Evolutionary conservation across 2,329 filamentous ascomycete species (phyloP).

Genomic region (Exophiala viscosa): DNA sequence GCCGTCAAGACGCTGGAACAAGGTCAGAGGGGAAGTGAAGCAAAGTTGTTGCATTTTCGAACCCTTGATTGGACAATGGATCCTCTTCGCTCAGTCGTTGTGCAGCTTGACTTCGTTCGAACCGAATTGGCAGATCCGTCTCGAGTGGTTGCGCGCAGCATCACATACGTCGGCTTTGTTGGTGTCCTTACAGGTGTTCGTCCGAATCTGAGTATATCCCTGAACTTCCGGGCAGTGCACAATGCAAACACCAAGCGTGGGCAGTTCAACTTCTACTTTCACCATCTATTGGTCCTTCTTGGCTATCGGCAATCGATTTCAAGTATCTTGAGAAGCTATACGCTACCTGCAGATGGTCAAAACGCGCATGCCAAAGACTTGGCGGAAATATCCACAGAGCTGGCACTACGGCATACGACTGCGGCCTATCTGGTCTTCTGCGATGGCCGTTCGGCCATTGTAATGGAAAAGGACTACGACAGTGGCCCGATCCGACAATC

Average conservation of each 20-base stretch:
- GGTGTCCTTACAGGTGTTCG: slow-evolving; percentile 50
- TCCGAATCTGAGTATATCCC: slow-evolving; percentile 44
- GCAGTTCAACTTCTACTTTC: slow-evolving; percentile 44
- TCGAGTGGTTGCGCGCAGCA: slow-evolving; percentile 42
- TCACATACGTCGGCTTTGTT: slow-evolving; percentile 51
- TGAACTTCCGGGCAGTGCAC: slow-evolving; percentile 50
- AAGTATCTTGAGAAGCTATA: slow-evolving; percentile 44
- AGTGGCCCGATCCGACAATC: slow-evolving; percentile 46
- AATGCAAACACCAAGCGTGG: slow-evolving; percentile 36
- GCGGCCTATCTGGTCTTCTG: slow-evolving; percentile 58
- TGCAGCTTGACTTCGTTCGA: slow-evolving; percentile 51
- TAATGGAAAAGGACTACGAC: slow-evolving; percentile 56
- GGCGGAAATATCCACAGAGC: slow-evolving; percentile 18
- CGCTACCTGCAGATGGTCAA: slow-evolving; percentile 10
- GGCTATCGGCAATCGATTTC: slow-evolving; percentile 53
- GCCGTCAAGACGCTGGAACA: slow-evolving; percentile 34
- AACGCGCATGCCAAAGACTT: slow-evolving; percentile 17
- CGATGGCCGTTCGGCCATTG: slow-evolving; percentile 45
- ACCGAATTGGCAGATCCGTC: slow-evolving; percentile 27
- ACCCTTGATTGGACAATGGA: slow-evolving; percentile 56
- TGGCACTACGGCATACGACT: slow-evolving; percentile 43
- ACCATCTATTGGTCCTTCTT: slow-evolving; percentile 53
- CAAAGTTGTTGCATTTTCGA: slow-evolving; percentile 39
- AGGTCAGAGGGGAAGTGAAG: slow-evolving; percentile 15
- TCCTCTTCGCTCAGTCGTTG: slow-evolving; percentile 46